These are phyloP conservation scores for Pugionium dolabratum DNA, from an alignment of 345 rosid genomes.

Conservation along the genomic window DNA sequence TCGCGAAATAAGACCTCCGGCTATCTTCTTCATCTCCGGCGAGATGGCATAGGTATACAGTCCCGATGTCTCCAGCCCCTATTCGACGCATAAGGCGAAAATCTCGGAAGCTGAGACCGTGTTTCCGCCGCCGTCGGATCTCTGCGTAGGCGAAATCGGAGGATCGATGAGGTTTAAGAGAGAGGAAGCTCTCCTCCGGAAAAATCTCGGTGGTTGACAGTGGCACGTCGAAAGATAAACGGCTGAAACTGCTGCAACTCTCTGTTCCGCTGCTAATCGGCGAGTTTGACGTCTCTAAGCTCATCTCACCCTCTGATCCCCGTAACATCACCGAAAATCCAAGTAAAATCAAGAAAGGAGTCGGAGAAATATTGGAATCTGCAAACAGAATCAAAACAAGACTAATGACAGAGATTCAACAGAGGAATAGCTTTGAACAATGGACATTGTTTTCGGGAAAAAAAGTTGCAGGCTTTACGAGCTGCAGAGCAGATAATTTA, in stretches of 20 bases:
- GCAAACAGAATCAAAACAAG: background rate
- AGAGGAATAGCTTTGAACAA: background rate
- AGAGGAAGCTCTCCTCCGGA: slow-evolving; percentile 43
- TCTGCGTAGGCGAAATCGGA: slow-evolving; percentile 82
- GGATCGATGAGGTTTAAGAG: slow-evolving; percentile 76
- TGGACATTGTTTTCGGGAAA: background rate
- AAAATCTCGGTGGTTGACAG: slow-evolving; percentile 38
- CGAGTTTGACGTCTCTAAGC: slow-evolving; percentile 50
- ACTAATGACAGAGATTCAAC: background rate
- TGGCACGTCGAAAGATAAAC: slow-evolving; percentile 70
- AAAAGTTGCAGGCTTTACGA: background rate
- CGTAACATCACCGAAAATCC: slow-evolving; percentile 18
- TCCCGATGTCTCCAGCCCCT: slow-evolving; percentile 92
- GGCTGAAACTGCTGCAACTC: slow-evolving; percentile 68
- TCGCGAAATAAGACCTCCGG: slow-evolving; percentile 51
- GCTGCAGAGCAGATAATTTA: background rate
- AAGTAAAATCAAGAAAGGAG: background rate
- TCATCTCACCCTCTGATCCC: slow-evolving; percentile 49
- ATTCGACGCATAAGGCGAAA: slow-evolving; percentile 68
- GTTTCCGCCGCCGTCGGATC: slow-evolving; percentile 53
- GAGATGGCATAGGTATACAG: slow-evolving; percentile 81
- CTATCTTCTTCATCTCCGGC: slow-evolving; percentile 28
- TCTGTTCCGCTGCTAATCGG: slow-evolving; percentile 78
- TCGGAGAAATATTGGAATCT: background rate
- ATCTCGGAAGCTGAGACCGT: slow-evolving; percentile 63